Conservation (phyloP, 441 rosid genomes). For the Macaranga tanarius region DNA sequence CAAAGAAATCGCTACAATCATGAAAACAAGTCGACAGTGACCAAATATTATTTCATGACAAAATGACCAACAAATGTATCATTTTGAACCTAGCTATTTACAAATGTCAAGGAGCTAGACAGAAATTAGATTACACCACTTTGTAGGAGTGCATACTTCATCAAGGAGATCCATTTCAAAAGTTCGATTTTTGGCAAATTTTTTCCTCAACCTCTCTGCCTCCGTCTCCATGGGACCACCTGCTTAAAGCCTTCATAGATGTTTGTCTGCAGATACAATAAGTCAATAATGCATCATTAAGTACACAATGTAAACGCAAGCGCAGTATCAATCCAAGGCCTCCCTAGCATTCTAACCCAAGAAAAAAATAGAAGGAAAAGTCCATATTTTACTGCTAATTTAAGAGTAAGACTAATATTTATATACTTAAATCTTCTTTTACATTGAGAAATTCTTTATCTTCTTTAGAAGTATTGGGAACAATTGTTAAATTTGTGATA, state of each 20-base stretch:
- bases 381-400: background rate
- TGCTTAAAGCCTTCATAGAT: conserved; percentile 57
- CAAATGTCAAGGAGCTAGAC: background rate
- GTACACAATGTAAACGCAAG: too few relatives aligned
- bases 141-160: background rate
- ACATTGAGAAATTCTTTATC: too few relatives aligned
- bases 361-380: too few relatives aligned
- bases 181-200: background rate
- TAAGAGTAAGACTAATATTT: too few relatives aligned
- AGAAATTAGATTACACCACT: background rate
- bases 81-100: background rate
- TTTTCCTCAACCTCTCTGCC: conserved; percentile 18
- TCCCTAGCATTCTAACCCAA: too few relatives aligned
- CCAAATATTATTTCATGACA: background rate
- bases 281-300: background rate
- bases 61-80: too few relatives aligned
- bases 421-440: too few relatives aligned
- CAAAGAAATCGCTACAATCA: background rate
- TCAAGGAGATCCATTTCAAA: background rate
- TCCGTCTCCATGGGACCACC: conserved; percentile 61
- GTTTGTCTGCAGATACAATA: conserved; percentile 42
- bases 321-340: too few relatives aligned
- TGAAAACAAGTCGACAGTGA: background rate
- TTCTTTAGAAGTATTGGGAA: too few relatives aligned
- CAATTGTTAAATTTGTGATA: too few relatives aligned